A percentile compares a stretch with the other conserved stretches of the same genome.
Conservation (phyloP, 2,329 filamentous ascomycete species). For the Apiospora arundinis region DNA sequence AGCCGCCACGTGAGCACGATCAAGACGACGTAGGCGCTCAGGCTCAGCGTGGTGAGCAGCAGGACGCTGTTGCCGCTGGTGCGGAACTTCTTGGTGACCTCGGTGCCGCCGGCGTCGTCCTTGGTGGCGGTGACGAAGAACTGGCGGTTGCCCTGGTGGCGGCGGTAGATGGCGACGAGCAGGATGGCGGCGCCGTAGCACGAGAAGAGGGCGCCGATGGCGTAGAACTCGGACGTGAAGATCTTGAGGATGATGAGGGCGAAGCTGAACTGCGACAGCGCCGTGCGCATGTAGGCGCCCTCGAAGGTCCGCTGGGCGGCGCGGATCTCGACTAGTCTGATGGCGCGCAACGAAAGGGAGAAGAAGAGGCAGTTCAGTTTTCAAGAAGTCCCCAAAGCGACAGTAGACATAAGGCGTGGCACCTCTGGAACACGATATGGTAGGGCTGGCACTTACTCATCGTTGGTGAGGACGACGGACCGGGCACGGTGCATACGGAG, state of each 20-base stretch:
- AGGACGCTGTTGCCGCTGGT: conserved; percentile 69
- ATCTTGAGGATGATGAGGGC: conserved; percentile 94
- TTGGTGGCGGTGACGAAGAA: conserved; percentile 72
- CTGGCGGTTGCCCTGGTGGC: conserved; percentile 90
- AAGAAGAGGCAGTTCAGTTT: background rate
- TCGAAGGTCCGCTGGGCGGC: conserved; percentile 97
- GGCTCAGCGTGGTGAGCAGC: conserved; percentile 61
- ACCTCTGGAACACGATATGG: no score
- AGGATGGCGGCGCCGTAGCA: conserved; percentile 88
- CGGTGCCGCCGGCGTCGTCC: conserved; percentile 45
- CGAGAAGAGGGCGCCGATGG: conserved; percentile 94
- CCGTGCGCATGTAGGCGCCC: conserved; percentile 94
- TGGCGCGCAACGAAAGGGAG: background rate
- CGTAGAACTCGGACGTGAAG: conserved; percentile 95
- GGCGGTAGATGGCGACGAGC: conserved; percentile 81
- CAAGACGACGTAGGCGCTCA: conserved; percentile 63
- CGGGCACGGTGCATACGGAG: conserved; percentile 84
- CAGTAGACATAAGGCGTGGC: no score
- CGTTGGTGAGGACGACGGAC: conserved; percentile 75
- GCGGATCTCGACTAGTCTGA: conserved; percentile 85
- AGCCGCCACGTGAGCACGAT: conserved; percentile 61
- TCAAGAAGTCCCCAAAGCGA: no score
- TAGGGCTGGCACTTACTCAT: conserved; percentile 16
- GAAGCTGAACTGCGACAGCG: conserved; percentile 93
- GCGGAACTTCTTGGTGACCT: conserved; percentile 61